Conservation (phyloP, 148 eudicot species). For the Polygonum aviculare region DNA sequence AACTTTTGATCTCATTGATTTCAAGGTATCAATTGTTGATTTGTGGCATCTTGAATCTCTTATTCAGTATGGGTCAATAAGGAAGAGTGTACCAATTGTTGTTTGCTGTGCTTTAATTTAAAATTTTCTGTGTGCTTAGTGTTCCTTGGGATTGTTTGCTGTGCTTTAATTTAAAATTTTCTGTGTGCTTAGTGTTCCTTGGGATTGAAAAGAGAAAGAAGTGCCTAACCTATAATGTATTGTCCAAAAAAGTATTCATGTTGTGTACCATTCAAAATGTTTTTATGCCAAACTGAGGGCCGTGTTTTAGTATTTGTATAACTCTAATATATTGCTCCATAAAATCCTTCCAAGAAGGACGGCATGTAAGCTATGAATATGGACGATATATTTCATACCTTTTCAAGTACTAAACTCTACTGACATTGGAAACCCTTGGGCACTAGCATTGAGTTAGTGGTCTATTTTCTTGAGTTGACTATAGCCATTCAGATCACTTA, state of each 20-base stretch:
- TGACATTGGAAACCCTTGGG: neutral
- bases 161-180: too few species aligned
- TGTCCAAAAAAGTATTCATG: too few species aligned
- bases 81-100: neutral
- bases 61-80: neutral
- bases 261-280: neutral
- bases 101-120: neutral
- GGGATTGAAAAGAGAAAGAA: conserved; percentile 13
- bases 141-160: too few species aligned
- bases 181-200: too few species aligned
- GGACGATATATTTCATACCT: conserved; percentile 44
- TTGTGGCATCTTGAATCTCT: neutral
- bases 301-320: neutral
- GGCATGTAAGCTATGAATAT: conserved; percentile 73
- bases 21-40: conserved; percentile 44
- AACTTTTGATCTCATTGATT: conserved; percentile 79
- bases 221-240: neutral
- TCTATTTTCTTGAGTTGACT: neutral
- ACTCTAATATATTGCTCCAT: neutral
- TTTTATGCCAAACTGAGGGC: neutral
- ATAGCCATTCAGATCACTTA: neutral
- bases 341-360: conserved; percentile 47
- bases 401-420: neutral
- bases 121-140: neutral
- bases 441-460: neutral